Base-by-base conservation (phyloP, 768 basidiomycete genomes). In the Rhodotorula taiwanensis region DNA sequence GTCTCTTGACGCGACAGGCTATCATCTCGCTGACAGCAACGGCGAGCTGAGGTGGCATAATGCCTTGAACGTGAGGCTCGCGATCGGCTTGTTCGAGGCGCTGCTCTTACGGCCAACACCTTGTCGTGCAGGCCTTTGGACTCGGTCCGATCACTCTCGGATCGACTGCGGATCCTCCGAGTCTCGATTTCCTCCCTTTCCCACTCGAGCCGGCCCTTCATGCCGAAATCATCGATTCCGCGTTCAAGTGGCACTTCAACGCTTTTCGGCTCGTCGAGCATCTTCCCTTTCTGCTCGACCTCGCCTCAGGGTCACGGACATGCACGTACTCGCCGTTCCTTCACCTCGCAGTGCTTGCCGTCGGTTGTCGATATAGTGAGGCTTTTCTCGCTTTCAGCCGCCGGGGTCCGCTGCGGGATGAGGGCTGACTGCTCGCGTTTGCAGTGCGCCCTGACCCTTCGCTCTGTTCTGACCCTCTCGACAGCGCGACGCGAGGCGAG, bases 321-420 rank as follows among this genome's bases (percentile, higher is more conserved):
- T 5, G 9, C n/a, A n/a, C 31, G 9, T 51, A 51, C 49, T 51
- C 49, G 31, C 49, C 49, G 11, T 51, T 51, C 21, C 28, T 51
- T 7, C 49, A 51, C 10, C 49, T 51, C 21, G 20, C 21, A 3
- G 31, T 51, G 23, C 49, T 51, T 23, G 49, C 49, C 10, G 23
- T 34, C 31, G 49, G 49, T 2, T 34, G 21, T 23, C 49, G 30
- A 8, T 51, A 51, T 33, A 23, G 49, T 51, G 21, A 7, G 49
- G 5, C 23, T 30, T 11, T 34, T 13, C 2, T 5, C 2, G 21
- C 31, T n/a, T n/a, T n/a, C n/a, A n/a, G n/a, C n/a, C n/a, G n/a
- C n/a, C n/a, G n/a, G n/a, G n/a, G n/a, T 14, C 18, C 14, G 15
- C 30, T 6, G 20, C 21, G 1, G 1, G 3, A 0, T 11, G 9